phyloP scores from a whole-genome alignment of 2,329 filamentous ascomycete genomes.

The Penicillium aurantiogriseum region DNA sequence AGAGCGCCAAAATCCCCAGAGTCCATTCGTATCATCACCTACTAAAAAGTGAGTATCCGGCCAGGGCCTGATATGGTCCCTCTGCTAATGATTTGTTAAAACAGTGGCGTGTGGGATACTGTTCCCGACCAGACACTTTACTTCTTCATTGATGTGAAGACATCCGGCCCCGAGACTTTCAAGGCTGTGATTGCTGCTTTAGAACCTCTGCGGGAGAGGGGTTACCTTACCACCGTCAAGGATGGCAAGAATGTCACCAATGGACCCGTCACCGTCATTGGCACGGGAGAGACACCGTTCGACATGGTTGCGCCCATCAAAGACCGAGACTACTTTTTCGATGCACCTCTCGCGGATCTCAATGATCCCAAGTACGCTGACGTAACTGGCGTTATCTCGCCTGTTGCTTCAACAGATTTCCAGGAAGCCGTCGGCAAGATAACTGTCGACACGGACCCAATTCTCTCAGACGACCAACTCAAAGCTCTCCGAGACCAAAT shows the following conservation, averaged over 20 bases:
- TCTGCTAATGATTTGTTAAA: constrained; percentile 6
- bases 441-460: constrained; percentile 37
- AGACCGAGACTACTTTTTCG: constrained; percentile 59
- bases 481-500: constrained; percentile 55
- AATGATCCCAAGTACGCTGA: constrained; percentile 40
- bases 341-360: constrained; percentile 54
- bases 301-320: constrained; percentile 47
- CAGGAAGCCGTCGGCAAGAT: constrained; percentile 40
- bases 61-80: too few species aligned
- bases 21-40: constrained; percentile 47
- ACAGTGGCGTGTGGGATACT: constrained; percentile 60
- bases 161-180: constrained; percentile 56
- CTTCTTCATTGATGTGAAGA: constrained; percentile 65
- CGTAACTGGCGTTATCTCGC: constrained; percentile 51
- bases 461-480: constrained; percentile 44
- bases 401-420: constrained; percentile 57
- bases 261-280: constrained; percentile 60
- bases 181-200: constrained; percentile 56
- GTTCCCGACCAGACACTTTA: constrained; percentile 57
- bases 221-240: constrained; percentile 55
- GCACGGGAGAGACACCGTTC: constrained; percentile 58
- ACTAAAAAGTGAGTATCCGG: constrained; percentile 49
- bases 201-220: constrained; percentile 54
- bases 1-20: constrained; percentile 55
- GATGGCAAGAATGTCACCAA: constrained; percentile 44